Evolutionary conservation across 306 rosid species (phyloP).

Genomic region (Cucurbita moschata): DNA sequence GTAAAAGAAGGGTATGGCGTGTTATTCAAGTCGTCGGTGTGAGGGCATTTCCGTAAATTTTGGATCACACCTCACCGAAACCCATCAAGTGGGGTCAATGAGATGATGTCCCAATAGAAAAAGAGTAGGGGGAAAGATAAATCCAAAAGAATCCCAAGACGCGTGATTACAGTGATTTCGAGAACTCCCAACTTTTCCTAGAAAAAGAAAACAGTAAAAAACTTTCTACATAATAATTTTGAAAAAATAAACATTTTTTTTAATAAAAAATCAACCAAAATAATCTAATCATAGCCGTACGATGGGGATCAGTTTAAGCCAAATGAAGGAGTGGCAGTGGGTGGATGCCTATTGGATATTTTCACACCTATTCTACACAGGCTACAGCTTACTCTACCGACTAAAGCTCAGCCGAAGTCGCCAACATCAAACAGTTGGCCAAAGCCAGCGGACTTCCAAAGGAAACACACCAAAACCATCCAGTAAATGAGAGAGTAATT

Average conservation of each 20-base stretch:
- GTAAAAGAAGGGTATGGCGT: not conserved
- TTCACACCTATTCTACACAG: not conserved
- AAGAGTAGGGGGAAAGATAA: not conserved
- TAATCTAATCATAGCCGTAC: not conserved
- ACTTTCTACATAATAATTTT: not conserved
- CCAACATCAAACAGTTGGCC: not conserved
- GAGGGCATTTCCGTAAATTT: not conserved
- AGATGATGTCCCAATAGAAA: not conserved
- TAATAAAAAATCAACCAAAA: not conserved
- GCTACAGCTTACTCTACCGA: not conserved
- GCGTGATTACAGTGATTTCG: not conserved
- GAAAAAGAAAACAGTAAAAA: not conserved
- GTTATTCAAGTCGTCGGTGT: not conserved
- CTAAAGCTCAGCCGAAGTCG: constrained; percentile 1
- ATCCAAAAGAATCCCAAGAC: not conserved
- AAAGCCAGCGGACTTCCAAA: not conserved
- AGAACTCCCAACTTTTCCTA: not conserved
- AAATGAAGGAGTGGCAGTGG: not conserved
- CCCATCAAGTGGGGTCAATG: constrained; percentile 1
- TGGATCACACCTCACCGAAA: not conserved
- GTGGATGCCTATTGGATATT: not conserved
- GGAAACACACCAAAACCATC: not conserved
- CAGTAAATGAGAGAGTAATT: not conserved
- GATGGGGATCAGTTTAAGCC: not conserved
- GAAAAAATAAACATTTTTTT: not conserved